Evolutionary conservation across 768 basidiomycete species (phyloP).

Genomic region (Lentinula lateritia): DNA sequence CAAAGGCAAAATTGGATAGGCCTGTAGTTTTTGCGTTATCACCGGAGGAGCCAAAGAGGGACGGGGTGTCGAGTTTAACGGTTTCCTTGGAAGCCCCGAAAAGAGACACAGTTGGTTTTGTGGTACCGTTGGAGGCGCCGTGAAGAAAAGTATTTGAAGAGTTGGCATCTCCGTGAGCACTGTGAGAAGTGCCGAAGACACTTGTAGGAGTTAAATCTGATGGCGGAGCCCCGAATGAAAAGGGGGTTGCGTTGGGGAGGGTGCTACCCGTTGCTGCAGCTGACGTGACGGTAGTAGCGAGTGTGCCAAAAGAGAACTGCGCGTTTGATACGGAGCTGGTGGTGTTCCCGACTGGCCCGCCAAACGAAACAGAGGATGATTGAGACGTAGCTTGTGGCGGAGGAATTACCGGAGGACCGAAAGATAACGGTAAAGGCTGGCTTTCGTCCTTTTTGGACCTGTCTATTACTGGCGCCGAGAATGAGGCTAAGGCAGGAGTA

Average conservation of each 20-base stretch:
- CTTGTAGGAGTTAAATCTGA: neutral
- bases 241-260: neutral
- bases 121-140: neutral
- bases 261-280: neutral
- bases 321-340: neutral
- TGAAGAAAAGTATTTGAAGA: neutral
- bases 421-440: conserved; percentile 9
- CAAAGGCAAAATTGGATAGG: neutral
- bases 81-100: neutral
- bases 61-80: neutral
- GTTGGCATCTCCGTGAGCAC: neutral
- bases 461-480: neutral
- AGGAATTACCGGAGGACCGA: conserved; percentile 9
- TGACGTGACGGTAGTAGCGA: neutral
- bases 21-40: neutral
- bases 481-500: neutral
- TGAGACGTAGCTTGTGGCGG: conserved; percentile 11
- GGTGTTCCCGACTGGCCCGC: conserved; percentile 8
- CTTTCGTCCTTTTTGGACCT: neutral
- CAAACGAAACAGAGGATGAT: conserved; percentile 22
- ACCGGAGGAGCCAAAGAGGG: neutral
- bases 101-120: neutral
- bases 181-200: neutral
- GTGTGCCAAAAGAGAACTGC: neutral
- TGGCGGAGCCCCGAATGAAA: neutral